Conservation (phyloP, 2,329 filamentous ascomycete genomes). For the Xylariaceae sp. region DNA sequence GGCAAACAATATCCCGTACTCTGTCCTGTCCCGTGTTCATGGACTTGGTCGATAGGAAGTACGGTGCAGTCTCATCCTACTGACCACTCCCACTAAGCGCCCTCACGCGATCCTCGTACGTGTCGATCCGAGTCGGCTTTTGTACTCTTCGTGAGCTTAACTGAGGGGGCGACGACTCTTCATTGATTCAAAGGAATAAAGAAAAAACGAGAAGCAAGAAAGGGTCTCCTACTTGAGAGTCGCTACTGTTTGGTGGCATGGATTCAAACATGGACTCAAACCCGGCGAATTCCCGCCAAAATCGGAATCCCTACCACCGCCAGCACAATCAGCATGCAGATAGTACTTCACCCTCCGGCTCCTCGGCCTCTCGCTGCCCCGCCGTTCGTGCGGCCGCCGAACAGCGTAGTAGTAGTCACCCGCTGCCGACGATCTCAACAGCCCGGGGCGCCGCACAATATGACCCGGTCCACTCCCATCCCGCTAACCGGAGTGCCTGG, state of each 20-base stretch:
- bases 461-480: slow-evolving; percentile 24
- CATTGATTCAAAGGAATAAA: background rate
- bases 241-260: slow-evolving; percentile 13
- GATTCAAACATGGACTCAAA: slow-evolving; percentile 31
- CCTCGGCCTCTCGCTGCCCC: slow-evolving; percentile 26
- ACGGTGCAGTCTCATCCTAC: slow-evolving; percentile 7
- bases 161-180: slow-evolving; percentile 13
- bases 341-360: slow-evolving; percentile 17
- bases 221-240: slow-evolving; percentile 11
- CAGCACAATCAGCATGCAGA: background rate
- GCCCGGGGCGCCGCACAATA: slow-evolving; percentile 20
- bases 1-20: background rate
- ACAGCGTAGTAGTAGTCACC: slow-evolving; percentile 22
- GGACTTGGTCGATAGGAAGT: slow-evolving; percentile 10
- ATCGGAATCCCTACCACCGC: slow-evolving; percentile 19
- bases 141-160: background rate
- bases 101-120: slow-evolving; percentile 14
- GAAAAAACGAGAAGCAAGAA: background rate
- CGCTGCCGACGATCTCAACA: slow-evolving; percentile 17
- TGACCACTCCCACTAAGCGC: slow-evolving; percentile 13
- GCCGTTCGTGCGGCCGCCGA: slow-evolving; percentile 27
- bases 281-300: slow-evolving; percentile 23
- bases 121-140: slow-evolving; percentile 6
- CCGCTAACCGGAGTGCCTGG: slow-evolving; percentile 5
- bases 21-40: slow-evolving; percentile 7